phyloP scores from a whole-genome alignment of 164 flowering plant species.

The Vitis amurensis region DNA sequence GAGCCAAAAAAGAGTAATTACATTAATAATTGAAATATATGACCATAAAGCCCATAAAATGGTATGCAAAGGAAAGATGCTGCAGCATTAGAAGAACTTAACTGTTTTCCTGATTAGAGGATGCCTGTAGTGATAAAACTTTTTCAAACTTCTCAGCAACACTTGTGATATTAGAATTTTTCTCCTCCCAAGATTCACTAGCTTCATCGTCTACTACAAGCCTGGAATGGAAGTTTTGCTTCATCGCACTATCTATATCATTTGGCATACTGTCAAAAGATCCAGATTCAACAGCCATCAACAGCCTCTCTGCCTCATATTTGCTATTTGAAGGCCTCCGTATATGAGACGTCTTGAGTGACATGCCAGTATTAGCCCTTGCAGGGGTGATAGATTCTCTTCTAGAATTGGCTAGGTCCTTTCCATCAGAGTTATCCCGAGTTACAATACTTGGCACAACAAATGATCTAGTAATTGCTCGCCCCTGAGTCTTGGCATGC shows the following conservation, averaged over 20 bases:
- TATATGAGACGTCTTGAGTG: constrained; percentile 49
- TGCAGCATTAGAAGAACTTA: constrained; percentile 13
- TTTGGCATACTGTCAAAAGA: constrained; percentile 16
- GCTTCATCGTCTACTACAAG: constrained; percentile 30
- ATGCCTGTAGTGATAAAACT: constrained; percentile 25
- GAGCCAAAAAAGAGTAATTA: no score
- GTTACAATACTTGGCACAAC: constrained; percentile 54
- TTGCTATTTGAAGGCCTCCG: constrained; percentile 41
- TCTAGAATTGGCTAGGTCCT: constrained; percentile 31
- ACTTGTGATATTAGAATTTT: constrained; percentile 24
- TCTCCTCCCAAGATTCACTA: constrained; percentile 34
- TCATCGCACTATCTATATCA: constrained; percentile 24
- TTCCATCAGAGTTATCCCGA: constrained; percentile 46
- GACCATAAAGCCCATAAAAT: no score
- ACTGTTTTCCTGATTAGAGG: constrained; percentile 34
- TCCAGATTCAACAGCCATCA: constrained; percentile 33
- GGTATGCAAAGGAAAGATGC: no score
- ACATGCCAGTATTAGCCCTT: constrained; percentile 38
- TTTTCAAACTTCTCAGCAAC: constrained; percentile 46
- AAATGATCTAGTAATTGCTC: constrained; percentile 31
- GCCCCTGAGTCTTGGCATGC: constrained; percentile 33
- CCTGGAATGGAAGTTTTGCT: constrained; percentile 24
- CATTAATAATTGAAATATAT: no score
- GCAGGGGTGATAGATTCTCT: constrained; percentile 46
- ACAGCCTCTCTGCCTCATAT: constrained; percentile 32